Percentiles rank a stretch among this genome's conserved stretches.
phyloP scores from a whole-genome alignment of 352 stramenopile genomes.

The Globisporangium sylvaticum region DNA sequence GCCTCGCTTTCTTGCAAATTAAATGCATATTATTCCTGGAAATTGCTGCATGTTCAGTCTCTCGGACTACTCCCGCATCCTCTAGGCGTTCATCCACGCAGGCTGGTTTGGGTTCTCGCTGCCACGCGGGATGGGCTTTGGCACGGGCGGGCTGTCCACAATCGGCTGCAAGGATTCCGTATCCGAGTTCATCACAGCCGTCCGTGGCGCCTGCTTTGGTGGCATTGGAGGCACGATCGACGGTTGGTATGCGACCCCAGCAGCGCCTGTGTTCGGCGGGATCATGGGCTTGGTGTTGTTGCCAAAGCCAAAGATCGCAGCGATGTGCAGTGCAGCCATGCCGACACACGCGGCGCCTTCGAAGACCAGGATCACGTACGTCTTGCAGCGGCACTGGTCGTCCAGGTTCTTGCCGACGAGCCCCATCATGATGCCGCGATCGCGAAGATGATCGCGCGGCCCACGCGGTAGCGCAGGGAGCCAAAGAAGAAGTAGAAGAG shows the following conservation, averaged over 20 bases:
- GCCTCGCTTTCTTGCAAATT: no score
- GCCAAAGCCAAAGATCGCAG: slow-evolving; percentile 43
- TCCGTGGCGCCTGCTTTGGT: slow-evolving; percentile 8
- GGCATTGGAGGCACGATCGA: slow-evolving; percentile 3
- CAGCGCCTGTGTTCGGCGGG: neutral
- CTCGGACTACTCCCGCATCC: no score
- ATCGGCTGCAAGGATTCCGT: neutral
- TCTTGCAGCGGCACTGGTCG: slow-evolving; percentile 42
- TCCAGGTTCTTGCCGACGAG: slow-evolving; percentile 56
- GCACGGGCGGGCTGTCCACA: neutral
- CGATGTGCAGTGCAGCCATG: slow-evolving; percentile 34
- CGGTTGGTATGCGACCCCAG: neutral
- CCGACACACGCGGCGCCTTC: slow-evolving; percentile 51
- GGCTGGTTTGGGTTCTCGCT: slow-evolving; percentile 8
- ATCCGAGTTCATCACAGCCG: neutral
- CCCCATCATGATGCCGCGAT: slow-evolving; percentile 58
- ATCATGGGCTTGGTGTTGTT: slow-evolving; percentile 39
- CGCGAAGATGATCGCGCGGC: slow-evolving; percentile 46
- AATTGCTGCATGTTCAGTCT: no score
- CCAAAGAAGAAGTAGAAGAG: slow-evolving; percentile 80
- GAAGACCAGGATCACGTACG: slow-evolving; percentile 48
- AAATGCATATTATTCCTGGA: no score
- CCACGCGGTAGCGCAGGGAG: slow-evolving; percentile 73
- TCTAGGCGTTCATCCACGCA: slow-evolving; percentile 18
- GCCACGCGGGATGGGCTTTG: neutral